phyloP scores from a whole-genome alignment of 208 protist species.

The Jaenimonas drosophilae region DNA sequence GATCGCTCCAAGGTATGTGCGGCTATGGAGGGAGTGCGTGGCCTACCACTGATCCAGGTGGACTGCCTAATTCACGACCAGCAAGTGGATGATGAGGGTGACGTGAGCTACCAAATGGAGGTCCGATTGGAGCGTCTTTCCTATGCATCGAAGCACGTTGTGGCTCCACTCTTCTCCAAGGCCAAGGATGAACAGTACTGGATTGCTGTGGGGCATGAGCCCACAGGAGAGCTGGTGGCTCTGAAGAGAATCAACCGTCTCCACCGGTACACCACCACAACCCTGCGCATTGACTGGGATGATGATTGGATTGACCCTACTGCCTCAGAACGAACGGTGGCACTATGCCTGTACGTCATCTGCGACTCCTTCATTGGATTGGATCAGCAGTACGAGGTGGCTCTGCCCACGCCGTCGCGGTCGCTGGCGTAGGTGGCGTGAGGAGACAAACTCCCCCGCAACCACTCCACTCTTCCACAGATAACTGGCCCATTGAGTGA shows the following conservation, averaged over 20 bases:
- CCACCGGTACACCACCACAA: constrained; percentile 24
- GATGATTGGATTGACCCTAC: constrained; percentile 57
- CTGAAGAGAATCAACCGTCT: constrained; percentile 86
- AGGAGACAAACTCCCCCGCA: too few relatives aligned
- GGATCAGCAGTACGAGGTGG: constrained; percentile 85
- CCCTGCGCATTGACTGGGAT: constrained; percentile 82
- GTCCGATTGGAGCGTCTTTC: constrained; percentile 67
- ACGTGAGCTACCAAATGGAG: constrained; percentile 29
- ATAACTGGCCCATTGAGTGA: too few relatives aligned
- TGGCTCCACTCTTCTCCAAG: constrained; percentile 85
- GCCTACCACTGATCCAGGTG: constrained; percentile 73
- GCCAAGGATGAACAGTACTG: constrained; percentile 91
- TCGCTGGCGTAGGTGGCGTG: too few relatives aligned
- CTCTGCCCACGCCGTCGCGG: too few relatives aligned
- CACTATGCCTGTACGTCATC: constrained; percentile 73
- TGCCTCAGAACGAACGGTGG: too few relatives aligned
- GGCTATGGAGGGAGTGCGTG: constrained; percentile 63
- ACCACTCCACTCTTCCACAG: too few relatives aligned
- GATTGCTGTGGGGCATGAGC: constrained; percentile 75
- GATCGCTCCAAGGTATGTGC: constrained; percentile 31
- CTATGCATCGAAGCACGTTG: constrained; percentile 28
- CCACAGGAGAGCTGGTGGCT: constrained; percentile 85
- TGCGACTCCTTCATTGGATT: constrained; percentile 90
- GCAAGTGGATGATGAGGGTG: constrained; percentile 16
- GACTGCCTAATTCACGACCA: constrained; percentile 10